Base-by-base conservation (phyloP, 2,329 filamentous ascomycete species). In the Plenodomus biglobosus region DNA sequence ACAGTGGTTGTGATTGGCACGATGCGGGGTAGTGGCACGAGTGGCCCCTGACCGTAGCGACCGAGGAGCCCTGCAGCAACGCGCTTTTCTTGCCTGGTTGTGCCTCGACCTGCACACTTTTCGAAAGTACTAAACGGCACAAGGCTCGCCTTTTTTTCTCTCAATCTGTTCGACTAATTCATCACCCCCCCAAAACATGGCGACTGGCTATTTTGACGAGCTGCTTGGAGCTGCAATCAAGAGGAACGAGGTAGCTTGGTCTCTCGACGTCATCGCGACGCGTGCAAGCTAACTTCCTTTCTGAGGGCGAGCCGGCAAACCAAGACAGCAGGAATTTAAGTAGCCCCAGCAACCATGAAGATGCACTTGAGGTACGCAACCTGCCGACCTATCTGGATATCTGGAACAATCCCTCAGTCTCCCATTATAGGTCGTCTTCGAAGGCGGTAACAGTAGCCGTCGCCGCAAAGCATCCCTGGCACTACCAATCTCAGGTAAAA, bases 401-500 rank as follows among this genome's bases (percentile, higher is more conserved):
- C n/a, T n/a, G n/a, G n/a, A n/a, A n/a, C n/a, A n/a, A n/a, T n/a
- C 20, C 38, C 24, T 22, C 17, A 13, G 7, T 15, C 30, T 27
- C 15, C 46, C 18, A 8, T 35, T 16, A 15, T 59, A 85, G 79
- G 81, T 86, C 39, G 73, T 82, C 42, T 82, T 85, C 62, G 78
- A 79, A 59, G 72, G 74, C 38, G 76, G 79, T 37, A 46, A 50
- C 46, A 74, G 65, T 49, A 73, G 68, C 40, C 78, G 80, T 53
- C 79, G 83, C 46, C 80, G 83, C 58, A 83, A 82, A 70, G 83
- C 83, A 17, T 85, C 83, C 3, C 73, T 85, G 17, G 79, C 79
- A 27, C 68, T 75, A 49, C 61, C 76, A 27, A 45, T 53, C n/a
- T 41, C 52, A 3, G 50, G 44, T 42, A 53, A 46, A 10, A 61